phyloP scores from a whole-genome alignment of 202 grass and related monocot genomes.

The Schoenoplectus triqueter region DNA sequence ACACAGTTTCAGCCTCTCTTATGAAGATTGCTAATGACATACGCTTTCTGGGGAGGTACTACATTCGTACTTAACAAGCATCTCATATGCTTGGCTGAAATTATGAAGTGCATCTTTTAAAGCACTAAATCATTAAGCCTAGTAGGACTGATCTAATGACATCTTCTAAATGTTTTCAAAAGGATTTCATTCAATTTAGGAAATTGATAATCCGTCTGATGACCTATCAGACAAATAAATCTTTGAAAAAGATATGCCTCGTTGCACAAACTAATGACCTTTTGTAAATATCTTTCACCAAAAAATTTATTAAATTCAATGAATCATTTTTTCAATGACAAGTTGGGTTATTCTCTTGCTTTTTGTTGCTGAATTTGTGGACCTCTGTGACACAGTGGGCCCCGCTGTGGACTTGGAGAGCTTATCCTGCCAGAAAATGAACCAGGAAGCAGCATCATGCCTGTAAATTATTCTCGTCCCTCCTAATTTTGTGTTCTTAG shows the following conservation, averaged over 20 bases:
- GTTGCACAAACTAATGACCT: neutral
- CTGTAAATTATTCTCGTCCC: conserved; percentile 51
- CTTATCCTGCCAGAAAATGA: conserved; percentile 98
- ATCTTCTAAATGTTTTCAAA: neutral
- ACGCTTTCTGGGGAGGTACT: conserved; percentile 87
- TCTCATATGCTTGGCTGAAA: conserved; percentile 10
- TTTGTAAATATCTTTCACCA: neutral
- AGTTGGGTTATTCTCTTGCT: conserved; percentile 12
- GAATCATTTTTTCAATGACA: conserved; percentile 28
- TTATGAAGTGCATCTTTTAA: neutral
- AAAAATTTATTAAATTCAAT: neutral
- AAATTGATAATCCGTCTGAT: neutral
- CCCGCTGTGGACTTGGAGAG: conserved; percentile 95
- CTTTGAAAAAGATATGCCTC: neutral
- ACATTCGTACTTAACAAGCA: conserved; percentile 13
- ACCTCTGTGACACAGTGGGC: conserved; percentile 55
- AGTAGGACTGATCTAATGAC: neutral
- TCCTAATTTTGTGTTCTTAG: conserved; percentile 37
- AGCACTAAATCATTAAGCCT: neutral
- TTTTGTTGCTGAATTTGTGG: neutral
- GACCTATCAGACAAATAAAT: neutral
- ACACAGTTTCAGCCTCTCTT: conserved; percentile 92
- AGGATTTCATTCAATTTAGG: conserved; percentile 1
- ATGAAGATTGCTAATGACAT: conserved; percentile 99
- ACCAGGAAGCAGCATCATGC: conserved; percentile 99